Evolutionary conservation across 495 filamentous ascomycete species (phyloP).

Genomic region (Xylaria longipes): DNA sequence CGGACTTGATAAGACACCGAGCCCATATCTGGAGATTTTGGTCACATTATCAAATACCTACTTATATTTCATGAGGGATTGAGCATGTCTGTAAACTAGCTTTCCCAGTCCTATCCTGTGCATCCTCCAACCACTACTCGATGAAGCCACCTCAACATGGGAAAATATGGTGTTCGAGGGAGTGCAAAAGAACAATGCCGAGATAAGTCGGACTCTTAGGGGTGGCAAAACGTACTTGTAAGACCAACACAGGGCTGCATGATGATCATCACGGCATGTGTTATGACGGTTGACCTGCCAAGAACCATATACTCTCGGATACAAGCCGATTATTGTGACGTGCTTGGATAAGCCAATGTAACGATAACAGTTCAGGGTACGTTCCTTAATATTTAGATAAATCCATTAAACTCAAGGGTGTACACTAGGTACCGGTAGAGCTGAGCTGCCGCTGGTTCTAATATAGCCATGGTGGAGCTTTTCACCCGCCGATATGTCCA

Average conservation of each 20-base stretch:
- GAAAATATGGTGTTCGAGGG: background rate
- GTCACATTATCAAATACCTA: conserved; percentile 2
- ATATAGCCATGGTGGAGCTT: background rate
- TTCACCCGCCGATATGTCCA: background rate
- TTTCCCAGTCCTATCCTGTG: background rate
- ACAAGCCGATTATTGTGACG: background rate
- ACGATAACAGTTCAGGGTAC: background rate
- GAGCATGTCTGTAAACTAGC: background rate
- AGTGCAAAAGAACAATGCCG: background rate
- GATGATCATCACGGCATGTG: conserved; percentile 14
- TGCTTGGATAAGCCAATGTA: conserved; percentile 3
- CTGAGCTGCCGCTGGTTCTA: background rate
- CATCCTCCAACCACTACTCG: background rate
- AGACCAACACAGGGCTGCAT: conserved; percentile 9
- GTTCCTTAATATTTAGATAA: background rate
- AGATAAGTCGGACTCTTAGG: background rate
- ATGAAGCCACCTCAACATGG: background rate
- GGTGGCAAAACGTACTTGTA: conserved; percentile 8
- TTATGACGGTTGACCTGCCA: conserved; percentile 8
- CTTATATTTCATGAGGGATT: background rate
- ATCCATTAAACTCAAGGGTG: background rate
- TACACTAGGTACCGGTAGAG: background rate
- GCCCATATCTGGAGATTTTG: background rate
- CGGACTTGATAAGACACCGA: conserved; percentile 17
- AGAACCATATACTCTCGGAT: background rate